Conservation (phyloP, 768 basidiomycete genomes). For the Phanerodontia chrysosporium region DNA sequence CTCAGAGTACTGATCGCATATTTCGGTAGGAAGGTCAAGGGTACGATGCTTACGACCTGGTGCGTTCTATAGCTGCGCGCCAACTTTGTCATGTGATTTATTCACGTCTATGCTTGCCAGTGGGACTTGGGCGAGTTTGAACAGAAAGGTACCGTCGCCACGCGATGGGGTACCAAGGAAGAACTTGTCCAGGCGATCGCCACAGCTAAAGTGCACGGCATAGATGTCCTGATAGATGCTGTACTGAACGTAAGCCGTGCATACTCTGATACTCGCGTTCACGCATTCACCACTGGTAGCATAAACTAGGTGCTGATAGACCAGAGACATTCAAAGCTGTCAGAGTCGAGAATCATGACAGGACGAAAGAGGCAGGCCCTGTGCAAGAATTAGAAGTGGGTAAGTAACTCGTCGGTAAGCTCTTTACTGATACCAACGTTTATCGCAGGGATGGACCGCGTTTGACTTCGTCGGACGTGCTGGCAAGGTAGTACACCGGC, state of each 20-base stretch:
- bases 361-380: conserved; percentile 56
- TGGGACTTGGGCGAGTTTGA: conserved; percentile 88
- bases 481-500: conserved; percentile 57
- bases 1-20: background rate
- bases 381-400: conserved; percentile 58
- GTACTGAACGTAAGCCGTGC: conserved; percentile 68
- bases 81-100: background rate
- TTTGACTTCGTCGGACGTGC: conserved; percentile 80
- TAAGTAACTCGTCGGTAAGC: conserved; percentile 23
- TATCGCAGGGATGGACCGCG: conserved; percentile 71
- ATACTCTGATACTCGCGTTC: too few species aligned
- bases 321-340: conserved; percentile 65
- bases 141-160: conserved; percentile 65
- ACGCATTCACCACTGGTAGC: conserved; percentile 41
- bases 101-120: conserved; percentile 30
- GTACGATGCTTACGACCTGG: conserved; percentile 85
- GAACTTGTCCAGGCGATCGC: conserved; percentile 70
- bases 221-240: conserved; percentile 81
- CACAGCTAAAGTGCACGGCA: conserved; percentile 59
- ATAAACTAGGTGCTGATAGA: conserved; percentile 83
- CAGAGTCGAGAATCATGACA: conserved; percentile 65
- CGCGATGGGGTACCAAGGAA: conserved; percentile 86
- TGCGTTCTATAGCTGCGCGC: conserved; percentile 27
- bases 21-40: conserved; percentile 58
- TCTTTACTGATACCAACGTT: background rate